Conservation (phyloP, 805 yeast species). For the Candida corydali region DNA sequence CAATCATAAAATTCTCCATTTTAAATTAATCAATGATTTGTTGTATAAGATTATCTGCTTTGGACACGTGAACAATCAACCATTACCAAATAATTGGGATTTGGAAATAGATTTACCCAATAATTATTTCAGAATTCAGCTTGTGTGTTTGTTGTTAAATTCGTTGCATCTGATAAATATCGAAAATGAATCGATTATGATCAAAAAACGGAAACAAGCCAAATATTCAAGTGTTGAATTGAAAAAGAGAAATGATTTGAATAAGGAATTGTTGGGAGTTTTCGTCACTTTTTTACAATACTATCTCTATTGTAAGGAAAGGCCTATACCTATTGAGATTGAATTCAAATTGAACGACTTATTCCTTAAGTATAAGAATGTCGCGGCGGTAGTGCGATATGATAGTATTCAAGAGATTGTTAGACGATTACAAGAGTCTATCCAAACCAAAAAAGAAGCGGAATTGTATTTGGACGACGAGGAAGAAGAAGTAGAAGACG, state of each 20-base stretch:
- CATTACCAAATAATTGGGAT: conserved; percentile 45
- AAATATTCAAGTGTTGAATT: conserved; percentile 1
- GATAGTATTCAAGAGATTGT: conserved; percentile 41
- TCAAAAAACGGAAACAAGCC: conserved; percentile 4
- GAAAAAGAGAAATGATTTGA: conserved; percentile 9
- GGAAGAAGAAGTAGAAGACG: conserved; percentile 14
- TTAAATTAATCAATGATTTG: conserved; percentile 45
- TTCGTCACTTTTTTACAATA: conserved; percentile 66
- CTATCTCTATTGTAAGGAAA: conserved; percentile 57
- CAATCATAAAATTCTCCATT: conserved; percentile 44
- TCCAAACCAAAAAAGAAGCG: conserved; percentile 11
- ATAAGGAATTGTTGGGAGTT: conserved; percentile 14
- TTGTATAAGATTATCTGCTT: conserved; percentile 54
- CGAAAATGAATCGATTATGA: conserved; percentile 6
- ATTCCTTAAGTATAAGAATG: conserved; percentile 25
- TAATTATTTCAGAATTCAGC: conserved; percentile 67
- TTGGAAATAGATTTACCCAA: conserved; percentile 56
- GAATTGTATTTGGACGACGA: conserved; percentile 11
- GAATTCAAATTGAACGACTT: conserved; percentile 49
- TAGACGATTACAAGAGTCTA: conserved; percentile 28
- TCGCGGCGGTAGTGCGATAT: conserved; percentile 33
- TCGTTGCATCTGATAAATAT: conserved; percentile 12
- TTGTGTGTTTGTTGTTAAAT: conserved; percentile 33
- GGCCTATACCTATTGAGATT: conserved; percentile 61
- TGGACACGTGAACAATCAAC: conserved; percentile 60